Base-by-base conservation (phyloP, 1,139 yeast species). In the Spencermartinsiella ligniputridi region DNA sequence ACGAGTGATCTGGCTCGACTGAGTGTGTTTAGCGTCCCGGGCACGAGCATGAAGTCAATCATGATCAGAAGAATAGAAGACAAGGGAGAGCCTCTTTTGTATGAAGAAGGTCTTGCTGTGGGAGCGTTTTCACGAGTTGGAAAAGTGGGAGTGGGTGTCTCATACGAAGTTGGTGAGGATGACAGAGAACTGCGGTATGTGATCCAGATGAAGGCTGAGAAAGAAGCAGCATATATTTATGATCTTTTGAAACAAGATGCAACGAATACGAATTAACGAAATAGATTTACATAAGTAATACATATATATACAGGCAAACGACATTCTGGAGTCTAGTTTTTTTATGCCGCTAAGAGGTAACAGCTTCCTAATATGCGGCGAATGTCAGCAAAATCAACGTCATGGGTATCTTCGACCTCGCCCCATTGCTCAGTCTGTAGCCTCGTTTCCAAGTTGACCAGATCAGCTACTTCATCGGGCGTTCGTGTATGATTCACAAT, bases 351-450 rank as follows among this genome's bases (percentile, higher is more conserved):
- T 25, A 84, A 65, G 45, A 88, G 67, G n/a, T 89, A 84, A 29
- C 96, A 94, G 54, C 90, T 77, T 27, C 92, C 79, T 42, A 92
- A 73, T 56, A 81, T 82, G 64, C 97, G 78, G 54, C 87, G 72
- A 63, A 95, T 75, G 54, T 92, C 97, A 39, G 81, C 95, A 63
- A 83, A 83, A 58, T 88, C 95, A 15, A 92, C 97, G 63, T 92
- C 98, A 61, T 92, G 98, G 3, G 97, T 89, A 60, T 92, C 98
- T 68, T 92, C 98, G 19, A 92, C 97, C 64, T 92, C 97, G 34
- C 98, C 98, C 98, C 98, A 92, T 58, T 81, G 76, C 34, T 78
- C 80, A 21, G 95, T 86, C 66, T 92, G 98, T 64, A 78, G 78
- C 40, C 83, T 81, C 4, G 83, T 83, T 62, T 92, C 98, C 57